Evolutionary conservation across 2,329 filamentous ascomycete genomes (phyloP).

Genomic region (Alternaria arborescens): DNA sequence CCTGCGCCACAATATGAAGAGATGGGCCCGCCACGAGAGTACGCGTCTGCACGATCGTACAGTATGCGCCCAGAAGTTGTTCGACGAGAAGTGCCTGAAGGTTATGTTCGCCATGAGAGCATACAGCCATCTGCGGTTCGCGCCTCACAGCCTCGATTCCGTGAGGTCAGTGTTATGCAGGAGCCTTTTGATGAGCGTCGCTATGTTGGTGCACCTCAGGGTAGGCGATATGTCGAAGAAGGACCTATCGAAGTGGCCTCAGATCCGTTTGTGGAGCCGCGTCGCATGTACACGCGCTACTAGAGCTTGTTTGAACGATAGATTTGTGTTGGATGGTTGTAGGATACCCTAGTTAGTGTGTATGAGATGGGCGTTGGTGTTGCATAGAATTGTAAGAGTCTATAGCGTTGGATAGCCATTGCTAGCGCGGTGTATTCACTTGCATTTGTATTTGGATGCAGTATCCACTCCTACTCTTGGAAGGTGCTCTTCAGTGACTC

Average conservation of each 20-base stretch:
- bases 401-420: slow-evolving; percentile 3
- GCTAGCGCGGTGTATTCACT: neutral
- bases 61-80: slow-evolving; percentile 52
- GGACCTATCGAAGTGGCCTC: slow-evolving; percentile 38
- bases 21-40: slow-evolving; percentile 48
- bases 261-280: slow-evolving; percentile 41
- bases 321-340: neutral
- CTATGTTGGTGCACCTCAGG: slow-evolving; percentile 42
- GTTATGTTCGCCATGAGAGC: slow-evolving; percentile 51
- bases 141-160: slow-evolving; percentile 46
- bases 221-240: slow-evolving; percentile 55
- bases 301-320: slow-evolving; percentile 16
- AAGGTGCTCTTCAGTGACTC: neutral
- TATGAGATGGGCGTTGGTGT: neutral
- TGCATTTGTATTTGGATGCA: neutral
- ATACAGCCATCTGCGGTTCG: slow-evolving; percentile 51
- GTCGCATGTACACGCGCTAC: slow-evolving; percentile 49
- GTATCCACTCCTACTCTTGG: neutral
- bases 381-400: slow-evolving; percentile 2
- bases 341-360: slow-evolving; percentile 10
- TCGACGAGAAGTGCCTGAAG: slow-evolving; percentile 46
- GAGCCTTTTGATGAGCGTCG: slow-evolving; percentile 46
- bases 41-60: slow-evolving; percentile 45
- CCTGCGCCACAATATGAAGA: slow-evolving; percentile 47
- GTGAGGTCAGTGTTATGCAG: slow-evolving; percentile 54